Base-by-base conservation (phyloP, 768 basidiomycete species). In the Lyophyllum atratum region DNA sequence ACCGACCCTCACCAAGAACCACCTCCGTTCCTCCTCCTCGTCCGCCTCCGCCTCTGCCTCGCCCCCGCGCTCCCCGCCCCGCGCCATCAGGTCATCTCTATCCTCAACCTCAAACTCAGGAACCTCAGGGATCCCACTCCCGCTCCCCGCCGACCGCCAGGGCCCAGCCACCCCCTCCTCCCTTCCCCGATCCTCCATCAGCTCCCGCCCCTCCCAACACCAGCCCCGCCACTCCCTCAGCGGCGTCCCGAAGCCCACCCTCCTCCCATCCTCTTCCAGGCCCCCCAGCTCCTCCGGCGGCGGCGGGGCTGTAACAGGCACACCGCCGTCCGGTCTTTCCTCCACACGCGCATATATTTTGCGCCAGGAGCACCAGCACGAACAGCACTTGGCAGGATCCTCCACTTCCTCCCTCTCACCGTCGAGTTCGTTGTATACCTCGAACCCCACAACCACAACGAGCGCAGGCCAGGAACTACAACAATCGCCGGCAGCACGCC, bases 1-100 rank as follows among this genome's bases (percentile, higher is more conserved):
- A 0, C 91, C 90, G 0, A 92, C 91, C 0, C 75, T 92, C 11
- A 76, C 78, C 29, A 85, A 84, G 78, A 82, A 86, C 64, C 80
- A 82, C 55, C 82, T 83, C 54, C 79, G 85, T 4, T 83, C 85
- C 54, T 84, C 82, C 9, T 59, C 69, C 14, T 63, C 63, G 1
- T 61, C 66, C 1, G 52, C 62, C 11, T 54, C 60, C 26, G 21
- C 53, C 14, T 54, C 56, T 12, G 21, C 53, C 14, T 54, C 56
- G 12, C 61, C 70, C 2, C 64, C 70, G 26, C 70, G 69, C 39
- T 72, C 65, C 51, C 72, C 71, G 39, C 70, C 66, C n/a, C 66
- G 63, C n/a, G 66, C 66, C 28, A 68, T 66, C 49, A 66, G 62
- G n/a, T n/a, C n/a, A n/a, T n/a, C n/a, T n/a, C n/a, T n/a, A 15